Evolutionary conservation across 495 filamentous ascomycete species (phyloP).

Genomic region (Daldinia caldariorum): DNA sequence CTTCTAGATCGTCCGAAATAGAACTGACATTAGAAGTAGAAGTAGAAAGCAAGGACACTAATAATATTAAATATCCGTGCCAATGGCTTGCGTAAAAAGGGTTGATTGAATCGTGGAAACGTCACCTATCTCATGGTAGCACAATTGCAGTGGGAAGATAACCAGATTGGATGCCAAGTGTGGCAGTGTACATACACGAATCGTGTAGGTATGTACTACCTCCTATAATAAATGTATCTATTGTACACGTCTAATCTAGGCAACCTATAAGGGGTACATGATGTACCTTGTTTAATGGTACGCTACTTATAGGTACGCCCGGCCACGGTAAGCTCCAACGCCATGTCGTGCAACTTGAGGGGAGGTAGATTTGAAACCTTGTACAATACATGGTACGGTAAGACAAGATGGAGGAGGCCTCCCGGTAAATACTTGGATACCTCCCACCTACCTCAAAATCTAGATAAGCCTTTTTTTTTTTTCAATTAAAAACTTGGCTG

Average conservation of each 20-base stretch:
- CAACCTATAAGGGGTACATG: too few species aligned
- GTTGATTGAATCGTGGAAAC: not conserved
- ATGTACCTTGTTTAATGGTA: too few species aligned
- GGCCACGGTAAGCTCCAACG: not conserved
- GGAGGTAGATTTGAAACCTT: not conserved
- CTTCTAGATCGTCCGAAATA: conserved; percentile 18
- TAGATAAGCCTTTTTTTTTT: not conserved
- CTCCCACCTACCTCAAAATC: not conserved
- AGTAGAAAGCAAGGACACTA: not conserved
- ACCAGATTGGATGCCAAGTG: conserved; percentile 1
- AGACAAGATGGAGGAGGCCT: not conserved
- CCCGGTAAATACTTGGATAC: not conserved
- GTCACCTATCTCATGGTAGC: too few species aligned
- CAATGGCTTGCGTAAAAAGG: conserved; percentile 15
- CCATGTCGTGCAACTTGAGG: conserved; percentile 1
- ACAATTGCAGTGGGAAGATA: not conserved
- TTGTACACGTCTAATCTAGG: too few species aligned
- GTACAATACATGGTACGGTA: too few species aligned
- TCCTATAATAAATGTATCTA: too few species aligned
- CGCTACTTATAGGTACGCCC: too few species aligned
- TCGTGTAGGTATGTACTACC: not conserved
- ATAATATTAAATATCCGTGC: conserved; percentile 8
- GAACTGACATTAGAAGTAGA: conserved; percentile 2
- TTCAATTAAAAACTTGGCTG: not conserved
- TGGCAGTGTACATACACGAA: conserved; percentile 10